These are phyloP conservation scores for Gynostemma pentaphyllum DNA, from an alignment of 306 rosid genomes.

Conservation along the genomic window DNA sequence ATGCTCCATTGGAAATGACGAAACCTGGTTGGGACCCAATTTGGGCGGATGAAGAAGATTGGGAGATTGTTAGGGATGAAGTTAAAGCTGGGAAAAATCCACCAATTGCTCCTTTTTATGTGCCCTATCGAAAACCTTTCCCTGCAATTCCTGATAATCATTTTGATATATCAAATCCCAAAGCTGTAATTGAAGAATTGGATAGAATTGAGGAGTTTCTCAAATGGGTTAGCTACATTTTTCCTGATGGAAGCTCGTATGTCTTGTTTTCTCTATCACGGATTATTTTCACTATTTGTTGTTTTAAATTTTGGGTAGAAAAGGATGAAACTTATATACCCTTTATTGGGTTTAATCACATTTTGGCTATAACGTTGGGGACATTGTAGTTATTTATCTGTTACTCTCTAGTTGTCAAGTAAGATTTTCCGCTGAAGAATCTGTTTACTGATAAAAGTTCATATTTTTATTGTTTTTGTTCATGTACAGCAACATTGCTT, in stretches of 20 bases:
- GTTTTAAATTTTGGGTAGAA: neutral
- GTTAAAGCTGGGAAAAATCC: conserved; percentile 38
- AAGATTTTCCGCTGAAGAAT: neutral
- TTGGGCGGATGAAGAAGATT: conserved; percentile 48
- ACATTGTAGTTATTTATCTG: neutral
- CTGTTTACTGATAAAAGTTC: neutral
- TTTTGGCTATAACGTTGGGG: neutral
- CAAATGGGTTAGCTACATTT: conserved; percentile 82
- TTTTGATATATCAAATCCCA: conserved; percentile 34
- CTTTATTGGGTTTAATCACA: neutral
- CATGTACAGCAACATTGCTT: neutral
- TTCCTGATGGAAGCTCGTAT: conserved; percentile 80
- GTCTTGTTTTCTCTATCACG: conserved; percentile 17
- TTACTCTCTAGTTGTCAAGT: neutral
- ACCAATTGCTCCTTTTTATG: conserved; percentile 66
- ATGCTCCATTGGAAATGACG: conserved; percentile 30
- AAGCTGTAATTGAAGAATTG: conserved; percentile 58
- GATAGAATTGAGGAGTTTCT: conserved; percentile 96
- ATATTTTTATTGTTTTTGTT: neutral
- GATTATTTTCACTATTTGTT: neutral
- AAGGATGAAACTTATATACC: no score
- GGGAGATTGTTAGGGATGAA: conserved; percentile 35
- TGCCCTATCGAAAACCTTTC: conserved; percentile 50
- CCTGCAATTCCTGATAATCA: conserved; percentile 57
- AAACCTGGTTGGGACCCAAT: conserved; percentile 91